These are phyloP conservation scores for Rhododendron griersonianum DNA, from an alignment of 148 eudicot species.

Conservation along the genomic window DNA sequence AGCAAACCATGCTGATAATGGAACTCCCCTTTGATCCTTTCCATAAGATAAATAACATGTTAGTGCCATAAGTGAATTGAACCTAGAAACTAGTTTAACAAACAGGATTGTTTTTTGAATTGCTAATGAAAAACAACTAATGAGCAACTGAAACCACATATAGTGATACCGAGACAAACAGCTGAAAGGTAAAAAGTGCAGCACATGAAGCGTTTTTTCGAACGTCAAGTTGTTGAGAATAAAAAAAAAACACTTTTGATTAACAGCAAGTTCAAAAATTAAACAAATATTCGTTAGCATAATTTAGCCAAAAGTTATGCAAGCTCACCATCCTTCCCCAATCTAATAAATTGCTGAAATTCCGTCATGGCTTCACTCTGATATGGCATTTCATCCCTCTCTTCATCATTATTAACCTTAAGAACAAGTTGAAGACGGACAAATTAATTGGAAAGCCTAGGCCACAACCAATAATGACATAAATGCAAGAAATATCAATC, in stretches of 20 bases:
- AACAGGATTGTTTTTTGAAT: background rate
- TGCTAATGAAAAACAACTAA: background rate
- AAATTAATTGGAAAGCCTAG: background rate
- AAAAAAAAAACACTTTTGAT: too few relatives aligned
- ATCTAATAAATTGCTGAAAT: constrained; percentile 61
- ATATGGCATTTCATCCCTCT: constrained; percentile 58
- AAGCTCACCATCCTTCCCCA: constrained; percentile 47
- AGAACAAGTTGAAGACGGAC: background rate
- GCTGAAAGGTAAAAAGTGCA: too few relatives aligned
- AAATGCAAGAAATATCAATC: background rate
- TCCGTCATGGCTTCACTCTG: constrained; percentile 36
- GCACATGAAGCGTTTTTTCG: too few relatives aligned
- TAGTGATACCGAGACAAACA: background rate
- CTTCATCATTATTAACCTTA: constrained; percentile 57
- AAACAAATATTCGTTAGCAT: background rate
- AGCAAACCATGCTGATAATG: background rate
- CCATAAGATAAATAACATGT: background rate
- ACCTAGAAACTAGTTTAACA: background rate
- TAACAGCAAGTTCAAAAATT: background rate
- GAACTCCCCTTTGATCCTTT: background rate
- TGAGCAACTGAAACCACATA: background rate
- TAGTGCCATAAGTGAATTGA: background rate
- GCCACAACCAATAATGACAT: background rate
- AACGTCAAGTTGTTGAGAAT: too few relatives aligned
- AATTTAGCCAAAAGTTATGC: background rate